Evolutionary conservation across 257 asterid genomes (phyloP).

Genomic region (Ocimum tenuiflorum): DNA sequence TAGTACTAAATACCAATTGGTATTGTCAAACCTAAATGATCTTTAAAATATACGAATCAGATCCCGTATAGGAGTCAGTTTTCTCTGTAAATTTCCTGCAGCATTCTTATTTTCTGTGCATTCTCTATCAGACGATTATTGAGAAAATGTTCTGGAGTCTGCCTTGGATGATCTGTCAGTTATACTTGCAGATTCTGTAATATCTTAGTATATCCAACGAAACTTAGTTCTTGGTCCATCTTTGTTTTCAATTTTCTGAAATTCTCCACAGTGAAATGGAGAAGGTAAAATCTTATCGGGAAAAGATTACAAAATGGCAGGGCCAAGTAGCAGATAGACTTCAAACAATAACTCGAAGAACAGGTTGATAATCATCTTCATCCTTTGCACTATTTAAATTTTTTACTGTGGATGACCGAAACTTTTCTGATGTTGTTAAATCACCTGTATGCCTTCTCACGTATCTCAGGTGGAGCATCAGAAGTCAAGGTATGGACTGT

Average conservation of each 20-base stretch:
- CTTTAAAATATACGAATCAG: background rate
- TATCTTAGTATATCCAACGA: background rate
- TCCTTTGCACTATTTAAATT: background rate
- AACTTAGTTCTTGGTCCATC: conserved; percentile 8
- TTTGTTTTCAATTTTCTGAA: conserved; percentile 20
- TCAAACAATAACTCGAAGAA: conserved; percentile 52
- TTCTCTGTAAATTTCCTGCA: background rate
- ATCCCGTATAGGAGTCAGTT: background rate
- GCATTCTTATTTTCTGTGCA: background rate
- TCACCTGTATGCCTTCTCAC: conserved; percentile 14
- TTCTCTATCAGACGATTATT: conserved; percentile 3
- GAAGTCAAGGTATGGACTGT: conserved; percentile 75
- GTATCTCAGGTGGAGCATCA: conserved; percentile 47
- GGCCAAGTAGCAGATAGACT: conserved; percentile 76
- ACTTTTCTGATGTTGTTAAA: conserved; percentile 20
- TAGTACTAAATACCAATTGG: background rate
- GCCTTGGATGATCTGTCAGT: background rate
- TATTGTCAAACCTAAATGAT: background rate
- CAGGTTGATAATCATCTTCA: conserved; percentile 43
- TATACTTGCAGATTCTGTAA: background rate
- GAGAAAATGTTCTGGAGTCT: conserved; percentile 2
- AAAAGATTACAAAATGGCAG: conserved; percentile 79
- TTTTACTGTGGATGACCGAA: background rate
- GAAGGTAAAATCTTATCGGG: conserved; percentile 84
- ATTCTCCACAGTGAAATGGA: conserved; percentile 62